Percentiles rank a stretch among this genome's conserved stretches.
Evolutionary conservation across 1,139 yeast species (phyloP).

Genomic region (Casaregolazyma lundiana): DNA sequence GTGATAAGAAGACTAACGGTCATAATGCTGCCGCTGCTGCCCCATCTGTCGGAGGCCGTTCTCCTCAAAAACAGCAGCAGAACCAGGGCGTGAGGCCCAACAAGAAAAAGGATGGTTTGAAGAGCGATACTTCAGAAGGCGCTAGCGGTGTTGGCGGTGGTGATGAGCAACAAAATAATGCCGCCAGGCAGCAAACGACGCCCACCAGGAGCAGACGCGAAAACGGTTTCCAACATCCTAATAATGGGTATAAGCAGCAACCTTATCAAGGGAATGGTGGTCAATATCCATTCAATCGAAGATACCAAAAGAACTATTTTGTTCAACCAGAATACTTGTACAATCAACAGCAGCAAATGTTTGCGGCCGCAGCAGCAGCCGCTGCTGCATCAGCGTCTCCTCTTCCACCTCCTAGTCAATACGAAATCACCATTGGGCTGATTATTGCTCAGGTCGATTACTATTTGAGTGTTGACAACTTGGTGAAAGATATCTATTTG

Average conservation of each 20-base stretch:
- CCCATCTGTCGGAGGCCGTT: slow-evolving; percentile 4
- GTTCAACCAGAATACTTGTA: slow-evolving; percentile 21
- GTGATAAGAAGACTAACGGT: slow-evolving; percentile 15
- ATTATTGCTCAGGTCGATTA: slow-evolving; percentile 65
- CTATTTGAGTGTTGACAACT: slow-evolving; percentile 82
- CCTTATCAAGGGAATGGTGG: slow-evolving; percentile 17
- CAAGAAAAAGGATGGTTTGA: slow-evolving; percentile 10
- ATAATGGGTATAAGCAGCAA: slow-evolving; percentile 11
- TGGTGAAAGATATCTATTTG: slow-evolving; percentile 72
- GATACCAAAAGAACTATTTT: slow-evolving; percentile 17
- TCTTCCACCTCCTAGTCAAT: slow-evolving; percentile 20
- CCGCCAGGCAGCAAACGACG: background rate
- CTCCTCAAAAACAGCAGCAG: slow-evolving; percentile 13
- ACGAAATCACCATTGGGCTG: slow-evolving; percentile 29
- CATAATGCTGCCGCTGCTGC: slow-evolving; percentile 15
- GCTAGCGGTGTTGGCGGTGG: background rate
- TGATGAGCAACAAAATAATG: background rate
- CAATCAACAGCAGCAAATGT: slow-evolving; percentile 19
- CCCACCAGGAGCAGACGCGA: background rate
- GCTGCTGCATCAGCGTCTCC: slow-evolving; percentile 16
- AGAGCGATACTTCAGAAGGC: background rate
- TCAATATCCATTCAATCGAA: slow-evolving; percentile 19
- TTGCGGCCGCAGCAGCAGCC: slow-evolving; percentile 14
- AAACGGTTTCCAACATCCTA: slow-evolving; percentile 2
- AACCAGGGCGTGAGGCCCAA: slow-evolving; percentile 7